Base-by-base conservation (phyloP, 306 rosid species). In the Myrica gale region DNA sequence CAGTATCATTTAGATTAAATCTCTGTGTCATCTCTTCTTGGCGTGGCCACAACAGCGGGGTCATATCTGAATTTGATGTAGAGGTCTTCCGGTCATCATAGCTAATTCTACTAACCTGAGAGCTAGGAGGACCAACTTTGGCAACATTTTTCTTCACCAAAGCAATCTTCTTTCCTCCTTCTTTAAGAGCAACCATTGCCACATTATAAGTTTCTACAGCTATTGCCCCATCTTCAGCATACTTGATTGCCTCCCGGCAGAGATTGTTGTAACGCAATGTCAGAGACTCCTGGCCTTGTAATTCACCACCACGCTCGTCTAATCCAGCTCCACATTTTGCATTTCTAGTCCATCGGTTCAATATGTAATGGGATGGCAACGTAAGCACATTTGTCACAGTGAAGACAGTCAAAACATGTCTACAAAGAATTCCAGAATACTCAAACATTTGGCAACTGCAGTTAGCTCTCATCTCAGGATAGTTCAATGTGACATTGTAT, bases 361-460 rank as follows among this genome's bases (percentile, higher is more conserved):
- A 80, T 80, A 93, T 91, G 85, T 91, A 91, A 85, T 91, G 92
- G 70, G 90, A 72, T 53, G 98, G 98, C 80, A 93, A 79, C 4
- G 92, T 89, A 75, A 89, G 97, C 69, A 93, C 96, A 82, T 91
- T 93, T 60, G 98, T 89, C 50, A 93, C 93, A 0, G 98, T 91
- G 74, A 91, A 93, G 69, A 93, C 98, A 1, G 98, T 93, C 82
- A 93, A 85, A 74, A 93, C 82, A 81, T 93, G 98, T 77, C 91
- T 88, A 83, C 98, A 93, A 69, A 93, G 97, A 80, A 93, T 89
- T 73, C 98, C 98, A 16, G 93, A 91, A 79, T 88, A 88, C 93
- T 95, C 97, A 82, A 92, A 95, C 98, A 92, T 90, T 70, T 90
- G 95, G 83, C 98, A 95, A 82, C 91, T 93, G 78, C 98, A 93